Evolutionary conservation across 129 eudicot genomes (phyloP), one percentile per base, ranked within the genome.

Genomic region (Centrapalus pauciflorus): DNA sequence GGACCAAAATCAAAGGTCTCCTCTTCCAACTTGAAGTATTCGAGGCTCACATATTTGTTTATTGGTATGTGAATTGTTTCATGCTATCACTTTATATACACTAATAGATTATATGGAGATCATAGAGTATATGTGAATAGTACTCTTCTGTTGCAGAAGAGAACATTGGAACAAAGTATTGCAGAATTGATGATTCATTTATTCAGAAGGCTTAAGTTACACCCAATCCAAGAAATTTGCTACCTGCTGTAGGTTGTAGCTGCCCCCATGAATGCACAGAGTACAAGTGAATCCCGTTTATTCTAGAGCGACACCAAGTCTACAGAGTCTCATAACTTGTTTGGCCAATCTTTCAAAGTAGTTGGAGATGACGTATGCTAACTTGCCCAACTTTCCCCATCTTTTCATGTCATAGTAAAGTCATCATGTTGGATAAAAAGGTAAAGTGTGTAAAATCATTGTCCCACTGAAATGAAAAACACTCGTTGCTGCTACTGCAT

Each of bases 21-120:
- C 96, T 38, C 94, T 92, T 73, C 98, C 98, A 62, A 88, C 88
- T 77, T 92, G 77, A 85, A 72, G 76, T 85, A 83, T 30, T 63
- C 45, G 66, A 51, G 48, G 7, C 52, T 29, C 20, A 25, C 3
- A n/a, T 27, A 37, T 66, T 34, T 55, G 46, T 55, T 65, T 24
- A 64, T 51, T 24, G 43, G 71, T 65, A 37, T 3, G 43, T 52
- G 2, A 26, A 9, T 48, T 41, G 57, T 56, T 38, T 21, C 69
- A 25, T 74, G 23, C 25, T 25, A 10, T 20, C n/a, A n/a, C n/a
- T n/a, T n/a, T n/a, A n/a, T n/a, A n/a, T n/a, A n/a, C n/a, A n/a
- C n/a, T n/a, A n/a, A n/a, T n/a, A n/a, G n/a, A n/a, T n/a, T n/a
- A n/a, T n/a, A n/a, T n/a, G n/a, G n/a, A n/a, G n/a, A n/a, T n/a